A percentile compares a stretch with the other conserved stretches of the same genome.
Evolutionary conservation across 2,329 filamentous ascomycete species (phyloP).

Genomic region (Fusarium marasasianum): DNA sequence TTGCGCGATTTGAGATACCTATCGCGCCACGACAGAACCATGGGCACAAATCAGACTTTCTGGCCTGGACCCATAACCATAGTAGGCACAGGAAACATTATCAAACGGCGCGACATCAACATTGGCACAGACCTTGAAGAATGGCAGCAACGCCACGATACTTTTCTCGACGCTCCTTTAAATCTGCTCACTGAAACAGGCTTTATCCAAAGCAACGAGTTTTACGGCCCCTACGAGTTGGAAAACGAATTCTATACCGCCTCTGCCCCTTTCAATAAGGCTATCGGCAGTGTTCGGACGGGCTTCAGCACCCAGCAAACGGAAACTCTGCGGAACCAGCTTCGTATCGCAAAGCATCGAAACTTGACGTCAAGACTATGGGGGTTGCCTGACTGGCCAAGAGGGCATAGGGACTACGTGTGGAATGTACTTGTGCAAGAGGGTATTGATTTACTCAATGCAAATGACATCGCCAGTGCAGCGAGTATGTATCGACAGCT

Average conservation of each 20-base stretch:
- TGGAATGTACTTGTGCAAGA: background rate
- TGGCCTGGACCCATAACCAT: background rate
- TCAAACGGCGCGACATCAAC: background rate
- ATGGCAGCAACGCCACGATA: background rate
- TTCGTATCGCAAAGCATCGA: background rate
- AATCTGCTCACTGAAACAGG: background rate
- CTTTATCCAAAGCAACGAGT: background rate
- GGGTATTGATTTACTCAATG: background rate
- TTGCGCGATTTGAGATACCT: background rate
- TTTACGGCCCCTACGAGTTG: background rate
- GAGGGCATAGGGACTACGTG: background rate
- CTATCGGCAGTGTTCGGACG: background rate
- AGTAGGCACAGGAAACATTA: background rate
- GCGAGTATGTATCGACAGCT: background rate
- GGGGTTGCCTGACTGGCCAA: background rate
- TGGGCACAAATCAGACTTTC: background rate
- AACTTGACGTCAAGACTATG: background rate
- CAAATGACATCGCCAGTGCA: background rate
- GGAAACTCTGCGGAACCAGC: background rate
- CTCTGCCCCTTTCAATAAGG: background rate
- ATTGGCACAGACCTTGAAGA: background rate
- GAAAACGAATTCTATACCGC: background rate
- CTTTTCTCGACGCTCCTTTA: background rate
- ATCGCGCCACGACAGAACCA: background rate
- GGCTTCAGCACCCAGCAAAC: background rate